These are phyloP conservation scores for Trichoderma harzianum DNA, from an alignment of 2,329 filamentous ascomycete species.

Conservation along the genomic window DNA sequence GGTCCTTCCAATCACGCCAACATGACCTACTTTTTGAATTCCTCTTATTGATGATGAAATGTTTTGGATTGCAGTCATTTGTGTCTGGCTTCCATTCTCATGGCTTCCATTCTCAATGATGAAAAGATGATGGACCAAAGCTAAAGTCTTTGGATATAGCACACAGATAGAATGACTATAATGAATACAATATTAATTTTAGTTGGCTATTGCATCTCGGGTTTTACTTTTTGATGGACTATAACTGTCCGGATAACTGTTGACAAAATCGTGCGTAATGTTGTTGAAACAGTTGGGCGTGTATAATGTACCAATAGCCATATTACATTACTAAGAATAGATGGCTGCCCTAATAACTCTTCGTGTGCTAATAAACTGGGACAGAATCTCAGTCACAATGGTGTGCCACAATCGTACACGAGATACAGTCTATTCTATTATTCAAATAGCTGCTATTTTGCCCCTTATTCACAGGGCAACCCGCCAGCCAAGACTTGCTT, in stretches of 20 bases:
- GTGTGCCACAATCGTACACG: background rate
- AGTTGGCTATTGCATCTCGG: background rate
- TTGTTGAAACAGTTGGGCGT: background rate
- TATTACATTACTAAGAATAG: background rate
- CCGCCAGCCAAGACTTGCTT: background rate
- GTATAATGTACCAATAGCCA: background rate
- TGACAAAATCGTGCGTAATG: background rate
- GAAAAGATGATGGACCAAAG: background rate
- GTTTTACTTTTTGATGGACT: background rate
- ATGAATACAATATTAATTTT: background rate
- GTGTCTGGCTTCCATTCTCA: background rate
- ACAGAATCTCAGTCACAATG: background rate
- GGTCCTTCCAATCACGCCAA: conserved; percentile 69
- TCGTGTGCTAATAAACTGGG: background rate
- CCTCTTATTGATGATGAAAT: background rate
- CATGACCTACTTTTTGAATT: conserved; percentile 37
- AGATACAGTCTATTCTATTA: background rate
- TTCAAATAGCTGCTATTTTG: background rate
- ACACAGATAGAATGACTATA: background rate
- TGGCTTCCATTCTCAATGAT: background rate
- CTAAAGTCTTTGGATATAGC: background rate
- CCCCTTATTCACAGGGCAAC: background rate
- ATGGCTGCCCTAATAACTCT: background rate
- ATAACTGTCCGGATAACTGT: background rate
- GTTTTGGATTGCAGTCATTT: background rate